Conservation (phyloP, 805 yeast species). For the Phaffomyces opuntiae region DNA sequence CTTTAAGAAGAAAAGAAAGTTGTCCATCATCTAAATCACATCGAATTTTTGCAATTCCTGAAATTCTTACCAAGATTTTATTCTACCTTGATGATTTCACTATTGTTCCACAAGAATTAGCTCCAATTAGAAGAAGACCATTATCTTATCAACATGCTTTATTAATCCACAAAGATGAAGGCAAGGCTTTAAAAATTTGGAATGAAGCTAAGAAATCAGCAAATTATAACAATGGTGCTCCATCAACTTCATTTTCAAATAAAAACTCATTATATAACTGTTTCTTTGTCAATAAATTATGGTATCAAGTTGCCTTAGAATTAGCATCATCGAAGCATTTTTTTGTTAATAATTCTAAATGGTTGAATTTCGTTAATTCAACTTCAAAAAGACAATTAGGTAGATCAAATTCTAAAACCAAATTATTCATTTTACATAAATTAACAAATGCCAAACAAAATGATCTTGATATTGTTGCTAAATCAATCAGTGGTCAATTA, state of each 20-base stretch:
- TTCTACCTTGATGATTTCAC: constrained; percentile 51
- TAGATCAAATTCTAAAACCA: constrained; percentile 24
- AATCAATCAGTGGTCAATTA: constrained; percentile 40
- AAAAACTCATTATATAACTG: constrained; percentile 46
- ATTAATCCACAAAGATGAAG: constrained; percentile 51
- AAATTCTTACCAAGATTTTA: constrained; percentile 57
- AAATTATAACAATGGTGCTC: constrained; percentile 15
- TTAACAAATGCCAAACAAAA: constrained; percentile 46
- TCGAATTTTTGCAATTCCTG: constrained; percentile 65
- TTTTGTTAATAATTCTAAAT: constrained; percentile 43
- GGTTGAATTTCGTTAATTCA: constrained; percentile 31
- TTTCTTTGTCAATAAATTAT: constrained; percentile 58
- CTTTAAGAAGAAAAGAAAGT: background rate
- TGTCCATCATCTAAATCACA: constrained; percentile 8
- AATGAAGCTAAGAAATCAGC: constrained; percentile 19
- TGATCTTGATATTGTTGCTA: constrained; percentile 43
- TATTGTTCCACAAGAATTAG: constrained; percentile 51
- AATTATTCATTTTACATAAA: constrained; percentile 61
- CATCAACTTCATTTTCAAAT: constrained; percentile 8
- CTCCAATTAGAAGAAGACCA: constrained; percentile 62
- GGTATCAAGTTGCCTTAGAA: constrained; percentile 50
- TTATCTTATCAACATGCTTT: constrained; percentile 62
- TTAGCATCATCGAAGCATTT: constrained; percentile 48
- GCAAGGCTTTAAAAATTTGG: constrained; percentile 41
- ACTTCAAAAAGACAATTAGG: constrained; percentile 8